These are phyloP conservation scores for Solanum aculeatissimum DNA, from an alignment of 305 asterid species.

Conservation along the genomic window DNA sequence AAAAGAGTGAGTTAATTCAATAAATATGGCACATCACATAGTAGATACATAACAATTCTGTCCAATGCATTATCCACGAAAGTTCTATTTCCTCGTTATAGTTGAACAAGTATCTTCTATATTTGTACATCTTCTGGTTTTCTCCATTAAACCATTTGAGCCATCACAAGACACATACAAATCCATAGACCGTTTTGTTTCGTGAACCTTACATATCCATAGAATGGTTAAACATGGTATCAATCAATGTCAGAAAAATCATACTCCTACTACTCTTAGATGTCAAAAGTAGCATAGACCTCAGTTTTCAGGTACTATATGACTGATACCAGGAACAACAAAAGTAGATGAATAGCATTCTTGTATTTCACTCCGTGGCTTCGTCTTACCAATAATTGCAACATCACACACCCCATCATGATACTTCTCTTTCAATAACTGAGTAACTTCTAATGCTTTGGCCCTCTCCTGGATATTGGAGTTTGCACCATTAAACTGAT, in stretches of 20 bases:
- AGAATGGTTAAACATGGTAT: too few species aligned
- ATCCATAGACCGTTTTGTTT: too few species aligned
- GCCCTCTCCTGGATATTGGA: slow-evolving; percentile 72
- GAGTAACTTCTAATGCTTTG: slow-evolving; percentile 60
- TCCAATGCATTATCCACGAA: background rate
- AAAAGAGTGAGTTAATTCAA: background rate
- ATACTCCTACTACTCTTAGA: too few species aligned
- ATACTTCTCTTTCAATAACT: slow-evolving; percentile 59
- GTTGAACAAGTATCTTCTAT: too few species aligned
- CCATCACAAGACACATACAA: too few species aligned
- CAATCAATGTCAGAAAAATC: too few species aligned
- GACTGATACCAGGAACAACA: background rate
- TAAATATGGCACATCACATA: background rate
- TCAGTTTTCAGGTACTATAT: background rate
- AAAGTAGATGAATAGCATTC: background rate
- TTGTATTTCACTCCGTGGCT: background rate
- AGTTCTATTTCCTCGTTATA: too few species aligned
- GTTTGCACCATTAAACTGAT: slow-evolving; percentile 68
- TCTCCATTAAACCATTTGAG: too few species aligned
- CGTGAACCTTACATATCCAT: too few species aligned
- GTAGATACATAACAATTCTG: background rate
- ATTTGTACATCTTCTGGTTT: too few species aligned
- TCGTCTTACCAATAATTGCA: slow-evolving; percentile 46
- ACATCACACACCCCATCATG: slow-evolving; percentile 58
- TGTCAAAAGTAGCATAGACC: too few species aligned